Evolutionary conservation across 805 yeast genomes (phyloP).

Genomic region (Monosporozyma servazzii): DNA sequence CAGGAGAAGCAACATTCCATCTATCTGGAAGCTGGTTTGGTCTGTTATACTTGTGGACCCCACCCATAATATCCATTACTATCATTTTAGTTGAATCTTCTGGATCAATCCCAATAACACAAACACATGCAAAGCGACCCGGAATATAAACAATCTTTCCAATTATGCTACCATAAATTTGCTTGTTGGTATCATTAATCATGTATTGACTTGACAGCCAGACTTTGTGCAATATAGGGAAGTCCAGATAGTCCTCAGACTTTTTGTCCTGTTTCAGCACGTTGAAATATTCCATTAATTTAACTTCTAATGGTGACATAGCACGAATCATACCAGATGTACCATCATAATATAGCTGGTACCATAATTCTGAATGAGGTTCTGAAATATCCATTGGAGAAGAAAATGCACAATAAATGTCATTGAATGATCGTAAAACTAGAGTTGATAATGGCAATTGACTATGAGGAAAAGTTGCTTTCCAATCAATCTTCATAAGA

Average conservation of each 20-base stretch:
- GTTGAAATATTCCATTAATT: background rate
- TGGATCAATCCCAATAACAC: background rate
- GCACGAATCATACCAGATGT: background rate
- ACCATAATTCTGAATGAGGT: too few species aligned
- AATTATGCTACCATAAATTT: background rate
- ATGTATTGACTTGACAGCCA: background rate
- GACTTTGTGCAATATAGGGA: background rate
- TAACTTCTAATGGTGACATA: background rate
- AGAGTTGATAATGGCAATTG: background rate
- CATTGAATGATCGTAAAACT: background rate
- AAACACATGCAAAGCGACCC: background rate
- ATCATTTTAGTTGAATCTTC: background rate
- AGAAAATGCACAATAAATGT: background rate
- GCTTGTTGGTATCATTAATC: background rate
- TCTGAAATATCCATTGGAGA: too few species aligned
- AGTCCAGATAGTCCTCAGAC: background rate
- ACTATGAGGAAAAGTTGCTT: background rate
- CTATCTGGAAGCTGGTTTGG: background rate
- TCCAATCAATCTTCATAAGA: background rate
- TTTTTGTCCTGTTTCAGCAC: background rate
- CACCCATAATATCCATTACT: background rate
- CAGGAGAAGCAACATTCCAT: background rate
- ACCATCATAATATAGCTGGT: too few species aligned
- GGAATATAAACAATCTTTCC: background rate
- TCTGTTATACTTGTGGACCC: background rate